These are phyloP conservation scores for Cotoneaster glaucophyllus DNA, from an alignment of 306 rosid genomes.

Conservation along the genomic window DNA sequence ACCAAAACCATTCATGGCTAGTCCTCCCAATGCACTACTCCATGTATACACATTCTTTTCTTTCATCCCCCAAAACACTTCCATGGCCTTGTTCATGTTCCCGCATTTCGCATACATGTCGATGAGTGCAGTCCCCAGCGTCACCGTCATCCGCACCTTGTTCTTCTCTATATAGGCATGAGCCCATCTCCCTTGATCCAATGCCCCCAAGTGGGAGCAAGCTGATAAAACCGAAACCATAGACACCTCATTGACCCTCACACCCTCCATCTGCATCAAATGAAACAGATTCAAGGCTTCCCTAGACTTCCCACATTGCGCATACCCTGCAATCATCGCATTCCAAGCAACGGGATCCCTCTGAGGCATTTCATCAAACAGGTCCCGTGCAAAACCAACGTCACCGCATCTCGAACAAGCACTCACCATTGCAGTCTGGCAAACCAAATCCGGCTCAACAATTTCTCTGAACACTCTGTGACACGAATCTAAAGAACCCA, in stretches of 20 bases:
- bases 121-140: conserved; percentile 45
- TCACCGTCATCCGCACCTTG: conserved; percentile 36
- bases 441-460: conserved; percentile 36
- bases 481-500: conserved; percentile 39
- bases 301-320: conserved; percentile 40
- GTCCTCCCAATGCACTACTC: conserved; percentile 55
- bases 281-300: conserved; percentile 46
- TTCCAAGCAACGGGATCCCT: conserved; percentile 47
- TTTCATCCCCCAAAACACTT: conserved; percentile 47
- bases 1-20: conserved; percentile 60
- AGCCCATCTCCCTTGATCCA: conserved; percentile 64
- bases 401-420: conserved; percentile 42
- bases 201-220: conserved; percentile 44
- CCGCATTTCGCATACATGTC: conserved; percentile 72
- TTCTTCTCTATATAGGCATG: conserved; percentile 49
- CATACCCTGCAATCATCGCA: conserved; percentile 54
- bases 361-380: conserved; percentile 53
- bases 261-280: conserved; percentile 51
- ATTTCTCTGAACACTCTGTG: conserved; percentile 26
- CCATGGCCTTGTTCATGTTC: conserved; percentile 48
- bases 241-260: conserved; percentile 48
- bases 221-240: conserved; percentile 55
- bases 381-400: conserved; percentile 33
- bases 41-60: conserved; percentile 58
- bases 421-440: conserved; percentile 45